Base-by-base conservation (phyloP, 2,329 filamentous ascomycete species). In the Aspergillus hiratsukae region DNA sequence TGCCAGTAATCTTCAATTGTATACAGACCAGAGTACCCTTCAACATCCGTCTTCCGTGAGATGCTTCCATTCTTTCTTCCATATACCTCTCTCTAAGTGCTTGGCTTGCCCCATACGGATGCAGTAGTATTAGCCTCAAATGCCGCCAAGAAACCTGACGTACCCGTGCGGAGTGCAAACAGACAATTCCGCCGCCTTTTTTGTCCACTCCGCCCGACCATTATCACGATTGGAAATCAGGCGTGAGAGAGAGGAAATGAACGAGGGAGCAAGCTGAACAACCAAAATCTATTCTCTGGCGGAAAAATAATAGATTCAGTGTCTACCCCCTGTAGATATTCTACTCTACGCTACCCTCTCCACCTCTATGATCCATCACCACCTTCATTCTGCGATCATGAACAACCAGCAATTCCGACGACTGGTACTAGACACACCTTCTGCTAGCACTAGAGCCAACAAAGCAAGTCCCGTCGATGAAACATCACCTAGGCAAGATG, bases 361-460 rank as follows among this genome's bases (percentile, higher is more conserved):
- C 5, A 31, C 45, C 29, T 43, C 31, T 11, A 23, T 46, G 25
- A 35, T 23, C 23, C 4, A 29, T 29, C 31, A 10, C 17, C 37
- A n/a, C 27, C 27, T 48, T 27, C 35, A 2, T 10, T 31, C 41
- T 46, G 9, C 52, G 41, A 66, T 27, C 57, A 97, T 99, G 94
- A 96, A 97, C 73, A 97, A 97, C 80, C 85, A 91, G 46, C 90
- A 97, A 67, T 99, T 99, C 69, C 88, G 94, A 54, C 88, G 88
- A 61, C 82, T 97, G 6, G 75, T 96, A 23, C 79, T 86, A 74
- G 76, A 83, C 62, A 81, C 77, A 3, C 73, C 80, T 2, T 70
- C 75, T 7, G 63, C 59, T 1, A 54, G 52, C 25, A 51, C 19
- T 31, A n/a, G 46, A 71, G 41, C 62, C 52, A 60, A 60, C 49